phyloP scores from a whole-genome alignment of 2,329 filamentous ascomycete genomes.

The Paracorniculantispora psalliotae region DNA sequence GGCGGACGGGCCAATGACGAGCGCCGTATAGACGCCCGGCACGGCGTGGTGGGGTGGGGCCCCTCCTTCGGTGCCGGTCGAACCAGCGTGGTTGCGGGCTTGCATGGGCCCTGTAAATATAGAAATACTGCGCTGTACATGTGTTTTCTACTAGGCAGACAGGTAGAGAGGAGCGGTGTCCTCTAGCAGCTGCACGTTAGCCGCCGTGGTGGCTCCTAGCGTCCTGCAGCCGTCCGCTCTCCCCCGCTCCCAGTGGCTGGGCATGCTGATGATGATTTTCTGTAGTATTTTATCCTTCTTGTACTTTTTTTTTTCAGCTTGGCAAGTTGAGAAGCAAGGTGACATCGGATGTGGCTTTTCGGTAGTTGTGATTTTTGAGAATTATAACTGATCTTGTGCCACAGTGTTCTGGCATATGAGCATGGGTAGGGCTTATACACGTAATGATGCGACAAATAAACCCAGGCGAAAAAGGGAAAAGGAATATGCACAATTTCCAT shows the following conservation, averaged over 20 bases:
- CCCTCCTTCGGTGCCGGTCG: neutral
- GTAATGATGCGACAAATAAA: neutral
- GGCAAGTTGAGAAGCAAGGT: neutral
- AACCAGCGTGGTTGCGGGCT: too few species aligned
- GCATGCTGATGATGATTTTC: neutral
- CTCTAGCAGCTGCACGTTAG: neutral
- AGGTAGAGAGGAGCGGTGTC: neutral
- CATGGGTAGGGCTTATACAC: neutral
- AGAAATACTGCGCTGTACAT: too few species aligned
- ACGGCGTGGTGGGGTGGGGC: neutral
- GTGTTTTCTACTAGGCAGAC: too few species aligned
- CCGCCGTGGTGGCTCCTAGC: conserved; percentile 15
- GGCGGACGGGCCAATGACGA: conserved; percentile 17
- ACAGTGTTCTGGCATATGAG: neutral
- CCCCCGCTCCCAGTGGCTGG: neutral
- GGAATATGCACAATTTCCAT: neutral
- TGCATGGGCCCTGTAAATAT: neutral
- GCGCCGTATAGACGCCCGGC: conserved; percentile 20
- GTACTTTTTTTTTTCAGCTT: conserved; percentile 3
- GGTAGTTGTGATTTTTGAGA: neutral
- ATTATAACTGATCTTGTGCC: neutral
- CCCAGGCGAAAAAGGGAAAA: neutral
- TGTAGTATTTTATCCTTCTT: neutral
- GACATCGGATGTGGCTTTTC: conserved; percentile 6
- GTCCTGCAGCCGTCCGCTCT: neutral